These are phyloP conservation scores for Cryptosporidium muris DNA, from an alignment of 169 alveolate genomes.

Conservation along the genomic window DNA sequence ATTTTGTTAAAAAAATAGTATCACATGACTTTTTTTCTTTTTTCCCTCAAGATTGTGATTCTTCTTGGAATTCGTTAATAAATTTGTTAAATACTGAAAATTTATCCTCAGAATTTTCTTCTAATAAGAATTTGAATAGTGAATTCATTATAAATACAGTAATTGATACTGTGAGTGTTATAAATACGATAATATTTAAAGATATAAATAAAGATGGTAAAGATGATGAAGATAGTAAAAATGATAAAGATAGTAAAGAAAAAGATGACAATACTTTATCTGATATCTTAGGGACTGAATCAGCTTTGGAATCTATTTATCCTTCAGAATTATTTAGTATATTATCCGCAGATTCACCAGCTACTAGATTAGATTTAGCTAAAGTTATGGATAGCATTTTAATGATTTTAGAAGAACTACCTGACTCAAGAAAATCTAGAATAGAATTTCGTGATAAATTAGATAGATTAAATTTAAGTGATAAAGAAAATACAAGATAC, in stretches of 20 bases:
- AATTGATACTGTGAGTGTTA: conserved; percentile 17
- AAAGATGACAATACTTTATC: not conserved
- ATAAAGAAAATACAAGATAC: not conserved
- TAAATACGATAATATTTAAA: conserved; percentile 31
- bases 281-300: not conserved
- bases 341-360: conserved; percentile 16
- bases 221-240: not conserved
- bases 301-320: conserved; percentile 1
- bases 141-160: conserved; percentile 2
- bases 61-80: conserved; percentile 27
- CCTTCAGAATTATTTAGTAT: conserved; percentile 26
- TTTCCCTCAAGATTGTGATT: conserved; percentile 27
- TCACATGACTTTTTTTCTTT: conserved; percentile 10
- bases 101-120: not conserved
- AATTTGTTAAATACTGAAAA: conserved; percentile 15
- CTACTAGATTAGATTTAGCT: conserved; percentile 9
- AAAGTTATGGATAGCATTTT: conserved; percentile 23
- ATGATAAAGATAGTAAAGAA: not conserved
- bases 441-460: conserved; percentile 13
- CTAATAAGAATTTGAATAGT: not conserved
- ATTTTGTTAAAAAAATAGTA: not conserved
- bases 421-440: conserved; percentile 47
- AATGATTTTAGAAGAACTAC: conserved; percentile 14
- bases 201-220: not conserved
- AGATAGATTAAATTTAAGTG: not conserved